Evolutionary conservation across 805 yeast species (phyloP).

Genomic region (Saccharomyces cerevisiae): DNA sequence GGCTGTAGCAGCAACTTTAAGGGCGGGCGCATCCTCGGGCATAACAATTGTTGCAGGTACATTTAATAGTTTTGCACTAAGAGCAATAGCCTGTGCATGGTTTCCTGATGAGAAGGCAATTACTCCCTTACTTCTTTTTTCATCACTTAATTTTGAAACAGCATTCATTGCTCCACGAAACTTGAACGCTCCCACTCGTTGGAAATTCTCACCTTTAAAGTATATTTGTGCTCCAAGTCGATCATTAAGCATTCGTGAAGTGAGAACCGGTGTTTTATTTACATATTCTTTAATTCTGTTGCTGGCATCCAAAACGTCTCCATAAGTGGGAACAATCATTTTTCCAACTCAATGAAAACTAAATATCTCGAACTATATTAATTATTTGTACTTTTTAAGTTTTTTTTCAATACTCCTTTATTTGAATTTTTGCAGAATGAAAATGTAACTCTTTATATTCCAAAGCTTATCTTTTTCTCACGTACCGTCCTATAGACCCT

Average conservation of each 20-base stretch:
- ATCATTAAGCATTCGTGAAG: neutral
- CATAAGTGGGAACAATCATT: neutral
- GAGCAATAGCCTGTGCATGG: constrained; percentile 47
- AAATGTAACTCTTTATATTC: too few species aligned
- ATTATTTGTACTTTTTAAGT: too few species aligned
- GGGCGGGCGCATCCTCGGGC: constrained; percentile 46
- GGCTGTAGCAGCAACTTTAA: constrained; percentile 39
- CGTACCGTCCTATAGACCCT: too few species aligned
- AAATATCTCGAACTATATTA: too few species aligned
- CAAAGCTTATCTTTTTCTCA: too few species aligned
- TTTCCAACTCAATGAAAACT: too few species aligned
- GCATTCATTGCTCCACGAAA: constrained; percentile 46
- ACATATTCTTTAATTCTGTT: neutral
- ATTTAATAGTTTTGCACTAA: constrained; percentile 36
- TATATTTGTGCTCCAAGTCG: neutral
- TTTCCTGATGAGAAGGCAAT: constrained; percentile 48
- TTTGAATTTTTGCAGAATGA: neutral
- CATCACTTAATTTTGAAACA: constrained; percentile 36
- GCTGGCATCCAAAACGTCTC: neutral
- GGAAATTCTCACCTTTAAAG: constrained; percentile 1
- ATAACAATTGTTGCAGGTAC: constrained; percentile 44
- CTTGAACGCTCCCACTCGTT: constrained; percentile 32
- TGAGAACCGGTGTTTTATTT: neutral
- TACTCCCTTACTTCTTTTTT: constrained; percentile 37
- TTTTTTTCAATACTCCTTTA: too few species aligned